Evolutionary conservation across 306 rosid species (phyloP), one percentile per base, ranked within the genome.

Genomic region (Rubus idaeus): DNA sequence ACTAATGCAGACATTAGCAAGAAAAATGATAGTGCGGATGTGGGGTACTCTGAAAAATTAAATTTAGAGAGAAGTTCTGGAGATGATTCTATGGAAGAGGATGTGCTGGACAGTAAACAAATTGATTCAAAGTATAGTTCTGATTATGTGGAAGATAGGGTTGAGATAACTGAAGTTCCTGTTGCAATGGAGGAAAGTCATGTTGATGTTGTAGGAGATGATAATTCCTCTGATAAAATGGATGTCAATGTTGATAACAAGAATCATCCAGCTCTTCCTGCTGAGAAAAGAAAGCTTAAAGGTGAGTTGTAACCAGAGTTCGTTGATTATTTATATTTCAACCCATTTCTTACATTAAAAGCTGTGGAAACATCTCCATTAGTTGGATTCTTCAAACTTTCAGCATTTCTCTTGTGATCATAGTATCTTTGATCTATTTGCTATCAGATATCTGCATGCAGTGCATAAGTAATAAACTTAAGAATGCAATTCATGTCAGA

Each of bases 41-140:
- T 82, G 76, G 97, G 90, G 84, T 88, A 91, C 88, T 85, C 91
- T 2, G 99, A 95, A 86, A 88, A 89, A 86, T 84, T 95, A 83
- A 92, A 95, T 86, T 83, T 95, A 78, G 99, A 95, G 85, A 88
- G 97, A 85, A 95, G 99, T 89, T 91, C 98, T 81, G 98, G 98
- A 72, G 99, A 95, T 83, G 98, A 95, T 89, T 95, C 99, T 50
- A 92, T 95, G 89, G 98, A 93, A 75, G 99, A 92, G 83, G 99
- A 95, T 90, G 83, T 89, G 81, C 81, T 83, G 30, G 99, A 95
- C 89, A 87, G 77, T 83, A 95, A 89, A 76, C 96, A 88, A 80
- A 79, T 84, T 85, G 97, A 92, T 81, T 91, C 89, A 21, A 91
- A 85, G 83, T 89, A 87, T 83, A 70, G 73, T 78, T 89, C 82